phyloP scores from a whole-genome alignment of 1,284 basidiomycete species.

The Pseudozyma hubeiensis region DNA sequence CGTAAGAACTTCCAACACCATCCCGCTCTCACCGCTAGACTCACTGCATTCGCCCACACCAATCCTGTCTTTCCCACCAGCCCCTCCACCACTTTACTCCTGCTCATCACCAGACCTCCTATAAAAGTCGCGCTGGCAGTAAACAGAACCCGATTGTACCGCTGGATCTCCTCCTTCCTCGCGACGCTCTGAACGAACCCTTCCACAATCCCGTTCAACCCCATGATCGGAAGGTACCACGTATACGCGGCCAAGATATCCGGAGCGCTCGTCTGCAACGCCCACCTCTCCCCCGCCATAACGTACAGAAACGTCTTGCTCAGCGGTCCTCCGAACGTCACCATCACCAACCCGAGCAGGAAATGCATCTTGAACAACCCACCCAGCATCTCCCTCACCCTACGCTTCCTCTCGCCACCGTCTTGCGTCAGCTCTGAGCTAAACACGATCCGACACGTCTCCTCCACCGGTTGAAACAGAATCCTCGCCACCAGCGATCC shows the following conservation, averaged over 20 bases:
- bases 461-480: slow-evolving; percentile 67
- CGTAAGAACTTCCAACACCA: slow-evolving; percentile 46
- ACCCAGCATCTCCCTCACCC: slow-evolving; percentile 25
- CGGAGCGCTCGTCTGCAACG: slow-evolving; percentile 49
- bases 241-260: slow-evolving; percentile 58
- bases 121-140: slow-evolving; percentile 52
- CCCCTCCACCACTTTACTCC: neutral
- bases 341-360: slow-evolving; percentile 46
- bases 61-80: slow-evolving; percentile 27
- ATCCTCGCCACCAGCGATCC: slow-evolving; percentile 64
- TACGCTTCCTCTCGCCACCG: neutral
- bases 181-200: slow-evolving; percentile 63
- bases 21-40: slow-evolving; percentile 21
- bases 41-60: slow-evolving; percentile 48
- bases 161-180: slow-evolving; percentile 23
- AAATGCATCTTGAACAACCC: slow-evolving; percentile 52
- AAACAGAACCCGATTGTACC: slow-evolving; percentile 56
- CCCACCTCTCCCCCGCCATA: slow-evolving; percentile 62
- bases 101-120: slow-evolving; percentile 13
- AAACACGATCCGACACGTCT: slow-evolving; percentile 60
- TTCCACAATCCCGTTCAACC: slow-evolving; percentile 64
- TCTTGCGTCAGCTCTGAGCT: slow-evolving; percentile 8
- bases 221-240: slow-evolving; percentile 64
- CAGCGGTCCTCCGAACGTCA: slow-evolving; percentile 57
- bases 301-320: slow-evolving; percentile 50